phyloP scores from a whole-genome alignment of 1,139 yeast genomes.

The Yamadazyma buinensis region DNA sequence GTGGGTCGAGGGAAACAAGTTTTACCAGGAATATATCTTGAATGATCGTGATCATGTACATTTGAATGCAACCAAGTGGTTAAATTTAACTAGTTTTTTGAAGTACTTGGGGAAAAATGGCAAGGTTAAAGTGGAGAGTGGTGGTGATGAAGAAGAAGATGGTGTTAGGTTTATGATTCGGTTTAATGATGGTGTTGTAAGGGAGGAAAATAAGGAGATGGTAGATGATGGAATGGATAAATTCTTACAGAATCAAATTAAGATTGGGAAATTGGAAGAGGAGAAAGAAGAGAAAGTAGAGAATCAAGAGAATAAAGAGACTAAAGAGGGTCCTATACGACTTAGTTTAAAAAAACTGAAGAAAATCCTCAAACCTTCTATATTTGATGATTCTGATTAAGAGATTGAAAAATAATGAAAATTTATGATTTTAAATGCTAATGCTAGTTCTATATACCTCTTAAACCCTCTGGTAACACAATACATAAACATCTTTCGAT shows the following conservation, averaged over 20 bases:
- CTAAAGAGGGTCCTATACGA: conserved; percentile 7
- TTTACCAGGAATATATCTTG: conserved; percentile 81
- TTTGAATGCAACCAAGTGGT: conserved; percentile 86
- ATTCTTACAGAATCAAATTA: conserved; percentile 52
- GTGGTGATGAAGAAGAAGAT: conserved; percentile 37
- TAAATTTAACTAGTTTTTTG: conserved; percentile 67
- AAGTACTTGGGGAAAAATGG: conserved; percentile 59
- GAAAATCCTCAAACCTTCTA: conserved; percentile 5
- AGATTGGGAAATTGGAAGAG: conserved; percentile 28
- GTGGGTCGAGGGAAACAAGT: conserved; percentile 71
- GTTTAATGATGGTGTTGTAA: conserved; percentile 30
- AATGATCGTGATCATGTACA: conserved; percentile 80
- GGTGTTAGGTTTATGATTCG: conserved; percentile 30
- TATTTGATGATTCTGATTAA: conserved; percentile 9
- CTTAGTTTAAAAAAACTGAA: conserved; percentile 5
- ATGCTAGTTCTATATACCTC: too few species aligned
- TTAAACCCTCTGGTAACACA: conserved; percentile 55
- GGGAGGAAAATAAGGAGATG: conserved; percentile 50
- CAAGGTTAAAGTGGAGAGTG: conserved; percentile 48
- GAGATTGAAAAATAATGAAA: background rate
- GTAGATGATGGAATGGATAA: conserved; percentile 14
- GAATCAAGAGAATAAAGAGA: background rate
- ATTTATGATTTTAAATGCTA: background rate
- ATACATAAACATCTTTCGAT: conserved; percentile 67
- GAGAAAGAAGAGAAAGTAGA: background rate